A percentile compares a stretch with the other conserved stretches of the same genome.
phyloP scores from a whole-genome alignment of 768 basidiomycete genomes.

The Epithele typhae region DNA sequence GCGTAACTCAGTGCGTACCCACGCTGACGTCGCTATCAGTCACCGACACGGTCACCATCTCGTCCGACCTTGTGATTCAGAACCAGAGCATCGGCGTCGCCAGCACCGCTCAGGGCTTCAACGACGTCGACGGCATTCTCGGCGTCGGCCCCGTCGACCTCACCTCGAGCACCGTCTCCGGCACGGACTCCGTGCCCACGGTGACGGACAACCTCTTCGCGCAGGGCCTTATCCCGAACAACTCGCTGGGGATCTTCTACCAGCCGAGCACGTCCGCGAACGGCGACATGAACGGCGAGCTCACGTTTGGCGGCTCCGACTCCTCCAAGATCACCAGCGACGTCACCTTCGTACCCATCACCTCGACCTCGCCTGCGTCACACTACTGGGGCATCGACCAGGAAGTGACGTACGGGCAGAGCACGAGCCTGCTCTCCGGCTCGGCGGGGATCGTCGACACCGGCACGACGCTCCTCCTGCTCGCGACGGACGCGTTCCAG shows the following conservation, averaged over 20 bases:
- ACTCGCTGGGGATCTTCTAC: slow-evolving; percentile 50
- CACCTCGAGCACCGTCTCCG: slow-evolving; percentile 40
- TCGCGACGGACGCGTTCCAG: slow-evolving; percentile 57
- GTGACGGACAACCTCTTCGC: slow-evolving; percentile 54
- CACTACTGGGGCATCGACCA: slow-evolving; percentile 50
- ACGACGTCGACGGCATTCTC: slow-evolving; percentile 48
- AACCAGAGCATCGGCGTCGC: slow-evolving; percentile 48
- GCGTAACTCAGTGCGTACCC: neutral
- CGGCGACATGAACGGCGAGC: slow-evolving; percentile 43
- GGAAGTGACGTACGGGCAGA: slow-evolving; percentile 32
- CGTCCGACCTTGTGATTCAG: slow-evolving; percentile 35
- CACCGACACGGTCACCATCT: slow-evolving; percentile 44
- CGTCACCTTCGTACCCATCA: slow-evolving; percentile 35
- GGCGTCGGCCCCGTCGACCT: slow-evolving; percentile 52
- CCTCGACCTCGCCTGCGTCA: slow-evolving; percentile 42
- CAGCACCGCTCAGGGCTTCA: slow-evolving; percentile 38
- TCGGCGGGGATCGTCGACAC: slow-evolving; percentile 50
- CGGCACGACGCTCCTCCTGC: slow-evolving; percentile 49
- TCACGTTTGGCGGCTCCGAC: slow-evolving; percentile 54
- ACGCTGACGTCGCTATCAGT: slow-evolving; percentile 23
- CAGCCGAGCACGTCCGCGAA: slow-evolving; percentile 37
- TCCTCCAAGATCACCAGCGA: slow-evolving; percentile 27
- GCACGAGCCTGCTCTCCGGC: slow-evolving; percentile 26
- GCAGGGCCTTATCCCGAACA: slow-evolving; percentile 40
- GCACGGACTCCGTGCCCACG: slow-evolving; percentile 40